Percentiles rank a stretch among this genome's conserved stretches.
Conservation (phyloP, 2,329 filamentous ascomycete genomes). For the Didymella glomerata region DNA sequence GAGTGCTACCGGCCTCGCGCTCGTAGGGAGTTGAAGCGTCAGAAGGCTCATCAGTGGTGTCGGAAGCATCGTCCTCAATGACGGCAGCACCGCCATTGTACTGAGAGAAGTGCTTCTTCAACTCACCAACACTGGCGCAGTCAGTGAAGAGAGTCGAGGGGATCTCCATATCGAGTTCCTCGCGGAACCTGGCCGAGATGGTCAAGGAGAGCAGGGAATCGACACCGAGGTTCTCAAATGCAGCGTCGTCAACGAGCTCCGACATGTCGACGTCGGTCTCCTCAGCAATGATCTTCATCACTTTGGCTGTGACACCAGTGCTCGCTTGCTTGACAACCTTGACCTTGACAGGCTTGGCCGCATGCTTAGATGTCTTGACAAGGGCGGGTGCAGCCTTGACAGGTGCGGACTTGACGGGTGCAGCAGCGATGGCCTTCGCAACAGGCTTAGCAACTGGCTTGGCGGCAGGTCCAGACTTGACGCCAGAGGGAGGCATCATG, state of each 20-base stretch:
- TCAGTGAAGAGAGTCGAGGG: conserved; percentile 68
- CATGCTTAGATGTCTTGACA: conserved; percentile 60
- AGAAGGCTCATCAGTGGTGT: conserved; percentile 49
- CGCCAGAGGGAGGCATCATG: conserved; percentile 68
- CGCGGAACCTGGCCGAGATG: conserved; percentile 68
- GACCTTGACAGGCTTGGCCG: conserved; percentile 59
- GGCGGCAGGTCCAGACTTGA: conserved; percentile 44
- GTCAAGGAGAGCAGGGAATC: conserved; percentile 69
- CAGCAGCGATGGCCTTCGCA: conserved; percentile 48
- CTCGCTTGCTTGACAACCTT: conserved; percentile 58
- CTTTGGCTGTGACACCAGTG: conserved; percentile 59
- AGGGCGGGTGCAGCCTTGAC: conserved; percentile 50
- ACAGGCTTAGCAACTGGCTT: conserved; percentile 46
- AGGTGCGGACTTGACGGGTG: conserved; percentile 41
- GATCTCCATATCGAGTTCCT: conserved; percentile 67
- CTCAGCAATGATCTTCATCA: conserved; percentile 72
- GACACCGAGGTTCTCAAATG: conserved; percentile 69
- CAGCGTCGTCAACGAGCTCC: conserved; percentile 67
- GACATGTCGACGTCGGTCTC: conserved; percentile 68
- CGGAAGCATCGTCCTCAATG: conserved; percentile 53
- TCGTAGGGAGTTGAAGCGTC: conserved; percentile 55
- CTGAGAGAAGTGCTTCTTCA: conserved; percentile 65
- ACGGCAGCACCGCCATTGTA: conserved; percentile 54
- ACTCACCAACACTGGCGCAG: conserved; percentile 66
- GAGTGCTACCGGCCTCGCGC: conserved; percentile 55